phyloP scores from a whole-genome alignment of 805 yeast species.

The Clavispora vitiphila region DNA sequence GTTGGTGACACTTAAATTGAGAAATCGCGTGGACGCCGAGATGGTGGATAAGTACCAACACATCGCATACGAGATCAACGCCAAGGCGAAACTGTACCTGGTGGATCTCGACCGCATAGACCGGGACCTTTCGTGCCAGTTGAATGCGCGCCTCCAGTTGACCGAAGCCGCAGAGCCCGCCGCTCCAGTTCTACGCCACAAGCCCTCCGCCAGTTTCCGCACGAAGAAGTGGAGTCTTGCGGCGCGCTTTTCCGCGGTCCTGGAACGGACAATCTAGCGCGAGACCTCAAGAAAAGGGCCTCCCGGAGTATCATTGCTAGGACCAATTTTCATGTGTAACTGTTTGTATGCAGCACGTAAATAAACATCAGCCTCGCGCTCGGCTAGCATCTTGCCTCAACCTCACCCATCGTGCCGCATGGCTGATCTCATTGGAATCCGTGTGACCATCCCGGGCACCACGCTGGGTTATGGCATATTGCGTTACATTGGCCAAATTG shows the following conservation, averaged over 20 bases:
- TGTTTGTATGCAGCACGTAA: neutral
- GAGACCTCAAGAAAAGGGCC: too few relatives aligned
- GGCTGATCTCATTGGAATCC: constrained; percentile 29
- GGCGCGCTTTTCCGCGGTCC: neutral
- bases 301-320: too few relatives aligned
- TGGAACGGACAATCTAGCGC: neutral
- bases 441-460: constrained; percentile 52
- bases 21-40: constrained; percentile 12
- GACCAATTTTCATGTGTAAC: too few relatives aligned
- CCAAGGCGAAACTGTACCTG: constrained; percentile 8
- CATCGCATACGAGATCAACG: constrained; percentile 25
- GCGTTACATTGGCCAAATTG: constrained; percentile 67
- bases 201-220: neutral
- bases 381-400: neutral
- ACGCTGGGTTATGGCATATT: constrained; percentile 63
- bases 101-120: neutral
- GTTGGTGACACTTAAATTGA: constrained; percentile 33
- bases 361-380: neutral
- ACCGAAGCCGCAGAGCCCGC: neutral
- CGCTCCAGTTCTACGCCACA: neutral
- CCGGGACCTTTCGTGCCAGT: neutral
- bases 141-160: neutral
- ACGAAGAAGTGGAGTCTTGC: neutral
- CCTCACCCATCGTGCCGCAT: constrained; percentile 7
- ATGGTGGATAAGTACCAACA: constrained; percentile 23